These are phyloP conservation scores for Collybiopsis confluens DNA, from an alignment of 768 basidiomycete species.

Conservation along the genomic window DNA sequence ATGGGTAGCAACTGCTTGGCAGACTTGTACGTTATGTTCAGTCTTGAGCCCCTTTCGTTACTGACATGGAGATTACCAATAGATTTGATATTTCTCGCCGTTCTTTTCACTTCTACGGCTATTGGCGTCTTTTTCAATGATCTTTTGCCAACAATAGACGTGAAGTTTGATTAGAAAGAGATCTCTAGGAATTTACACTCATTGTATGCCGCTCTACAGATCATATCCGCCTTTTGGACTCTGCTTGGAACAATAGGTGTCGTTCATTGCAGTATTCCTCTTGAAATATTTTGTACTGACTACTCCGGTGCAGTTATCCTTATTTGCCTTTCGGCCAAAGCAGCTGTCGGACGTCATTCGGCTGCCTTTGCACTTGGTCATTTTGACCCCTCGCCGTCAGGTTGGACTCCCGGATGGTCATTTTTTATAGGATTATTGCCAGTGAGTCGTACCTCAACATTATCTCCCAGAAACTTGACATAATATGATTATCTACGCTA, in stretches of 20 bases:
- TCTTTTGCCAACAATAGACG: constrained; percentile 46
- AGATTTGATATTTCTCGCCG: constrained; percentile 56
- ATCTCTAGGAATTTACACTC: background rate
- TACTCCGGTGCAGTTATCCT: constrained; percentile 43
- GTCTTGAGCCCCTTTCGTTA: no score
- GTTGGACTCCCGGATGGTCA: constrained; percentile 65
- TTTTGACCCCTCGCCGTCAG: constrained; percentile 57
- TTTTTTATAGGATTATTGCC: constrained; percentile 67
- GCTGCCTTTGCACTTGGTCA: constrained; percentile 52
- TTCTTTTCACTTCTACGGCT: constrained; percentile 41
- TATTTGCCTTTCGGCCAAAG: constrained; percentile 51
- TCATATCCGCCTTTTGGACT: constrained; percentile 61
- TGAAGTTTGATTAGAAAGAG: constrained; percentile 16
- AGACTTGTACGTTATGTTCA: constrained; percentile 55
- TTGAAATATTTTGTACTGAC: background rate
- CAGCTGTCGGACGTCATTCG: constrained; percentile 48
- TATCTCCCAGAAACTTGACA: no score
- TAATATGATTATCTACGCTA: background rate
- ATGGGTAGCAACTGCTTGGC: constrained; percentile 56
- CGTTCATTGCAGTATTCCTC: no score
- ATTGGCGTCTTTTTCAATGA: constrained; percentile 57
- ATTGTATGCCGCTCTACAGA: constrained; percentile 24
- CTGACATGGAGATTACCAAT: no score
- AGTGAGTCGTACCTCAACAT: constrained; percentile 27
- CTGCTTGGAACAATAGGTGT: constrained; percentile 49